Percentiles rank a stretch among this genome's conserved stretches.
These are phyloP conservation scores for Nematocida sp. DNA, from an alignment of 371 early-diverging fungal species.

Conservation along the genomic window DNA sequence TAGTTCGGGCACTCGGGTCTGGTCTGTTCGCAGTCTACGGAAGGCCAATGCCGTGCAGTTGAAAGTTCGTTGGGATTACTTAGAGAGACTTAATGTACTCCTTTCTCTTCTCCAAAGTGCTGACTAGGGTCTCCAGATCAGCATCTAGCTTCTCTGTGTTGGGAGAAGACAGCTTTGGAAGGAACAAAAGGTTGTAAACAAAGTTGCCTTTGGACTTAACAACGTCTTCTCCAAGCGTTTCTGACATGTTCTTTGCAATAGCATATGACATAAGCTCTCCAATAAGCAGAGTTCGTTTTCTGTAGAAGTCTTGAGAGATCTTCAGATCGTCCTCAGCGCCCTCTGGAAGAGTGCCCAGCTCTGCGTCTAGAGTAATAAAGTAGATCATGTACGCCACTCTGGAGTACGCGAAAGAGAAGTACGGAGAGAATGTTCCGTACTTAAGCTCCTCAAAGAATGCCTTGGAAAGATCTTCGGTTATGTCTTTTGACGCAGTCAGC, in stretches of 20 bases:
- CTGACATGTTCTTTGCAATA: constrained; percentile 13
- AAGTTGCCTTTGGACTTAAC: constrained; percentile 5
- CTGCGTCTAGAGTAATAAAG: constrained; percentile 23
- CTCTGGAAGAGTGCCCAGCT: background rate
- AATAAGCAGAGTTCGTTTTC: background rate
- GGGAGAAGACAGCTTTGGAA: constrained; percentile 1
- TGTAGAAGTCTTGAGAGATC: background rate
- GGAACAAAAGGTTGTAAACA: constrained; percentile 18
- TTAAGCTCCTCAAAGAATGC: constrained; percentile 2
- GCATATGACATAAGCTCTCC: constrained; percentile 4
- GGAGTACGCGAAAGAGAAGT: constrained; percentile 35
- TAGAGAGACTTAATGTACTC: too few relatives aligned
- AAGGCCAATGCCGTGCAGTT: too few relatives aligned
- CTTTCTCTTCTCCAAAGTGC: constrained; percentile 16
- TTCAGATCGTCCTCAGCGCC: background rate
- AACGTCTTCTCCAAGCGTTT: background rate
- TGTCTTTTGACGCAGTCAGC: background rate
- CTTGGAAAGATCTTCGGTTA: background rate
- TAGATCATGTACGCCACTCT: constrained; percentile 23
- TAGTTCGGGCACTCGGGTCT: too few relatives aligned
- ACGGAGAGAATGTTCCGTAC: constrained; percentile 9
- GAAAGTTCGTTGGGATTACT: too few relatives aligned
- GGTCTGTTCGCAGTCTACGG: too few relatives aligned
- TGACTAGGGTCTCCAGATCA: background rate
- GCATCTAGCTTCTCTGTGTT: too few relatives aligned